Evolutionary conservation across 2,329 filamentous ascomycete species (phyloP).

Genomic region (Colletotrichum spinosum): DNA sequence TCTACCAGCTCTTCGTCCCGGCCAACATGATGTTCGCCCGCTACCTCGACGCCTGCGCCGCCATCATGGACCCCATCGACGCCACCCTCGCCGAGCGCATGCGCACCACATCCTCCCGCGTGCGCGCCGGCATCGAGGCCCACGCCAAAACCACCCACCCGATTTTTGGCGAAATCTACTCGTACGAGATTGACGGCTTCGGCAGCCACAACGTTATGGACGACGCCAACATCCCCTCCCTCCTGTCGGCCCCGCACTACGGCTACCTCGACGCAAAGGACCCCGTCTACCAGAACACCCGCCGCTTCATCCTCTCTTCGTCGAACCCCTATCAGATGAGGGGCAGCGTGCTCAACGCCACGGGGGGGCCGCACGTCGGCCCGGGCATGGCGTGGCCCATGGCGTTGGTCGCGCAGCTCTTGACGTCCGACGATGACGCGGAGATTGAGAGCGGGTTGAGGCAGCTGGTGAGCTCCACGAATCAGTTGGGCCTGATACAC

Average conservation of each 20-base stretch:
- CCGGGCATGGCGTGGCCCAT: conserved; percentile 88
- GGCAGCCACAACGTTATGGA: conserved; percentile 72
- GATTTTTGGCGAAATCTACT: conserved; percentile 73
- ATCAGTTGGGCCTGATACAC: conserved; percentile 81
- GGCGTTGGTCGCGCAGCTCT: conserved; percentile 81
- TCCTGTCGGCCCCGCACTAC: conserved; percentile 71
- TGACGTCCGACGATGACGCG: conserved; percentile 80
- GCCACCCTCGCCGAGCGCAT: conserved; percentile 68
- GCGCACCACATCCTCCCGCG: conserved; percentile 64
- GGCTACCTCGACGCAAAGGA: conserved; percentile 70
- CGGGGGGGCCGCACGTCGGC: conserved; percentile 64
- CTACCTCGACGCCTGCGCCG: conserved; percentile 65
- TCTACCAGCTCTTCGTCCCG: conserved; percentile 88
- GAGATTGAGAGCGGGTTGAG: conserved; percentile 78
- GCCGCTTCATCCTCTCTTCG: conserved; percentile 77
- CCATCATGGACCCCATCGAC: conserved; percentile 58
- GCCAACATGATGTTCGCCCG: conserved; percentile 86
- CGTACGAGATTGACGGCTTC: conserved; percentile 78
- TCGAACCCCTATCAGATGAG: conserved; percentile 80
- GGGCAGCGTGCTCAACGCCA: conserved; percentile 62
- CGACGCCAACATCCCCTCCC: conserved; percentile 72
- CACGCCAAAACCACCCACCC: conserved; percentile 74
- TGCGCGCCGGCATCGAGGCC: conserved; percentile 75
- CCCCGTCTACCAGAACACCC: conserved; percentile 76
- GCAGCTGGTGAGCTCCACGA: conserved; percentile 75